Evolutionary conservation across 164 flowering plant species (phyloP).

Genomic region (Berberis vulgaris): DNA sequence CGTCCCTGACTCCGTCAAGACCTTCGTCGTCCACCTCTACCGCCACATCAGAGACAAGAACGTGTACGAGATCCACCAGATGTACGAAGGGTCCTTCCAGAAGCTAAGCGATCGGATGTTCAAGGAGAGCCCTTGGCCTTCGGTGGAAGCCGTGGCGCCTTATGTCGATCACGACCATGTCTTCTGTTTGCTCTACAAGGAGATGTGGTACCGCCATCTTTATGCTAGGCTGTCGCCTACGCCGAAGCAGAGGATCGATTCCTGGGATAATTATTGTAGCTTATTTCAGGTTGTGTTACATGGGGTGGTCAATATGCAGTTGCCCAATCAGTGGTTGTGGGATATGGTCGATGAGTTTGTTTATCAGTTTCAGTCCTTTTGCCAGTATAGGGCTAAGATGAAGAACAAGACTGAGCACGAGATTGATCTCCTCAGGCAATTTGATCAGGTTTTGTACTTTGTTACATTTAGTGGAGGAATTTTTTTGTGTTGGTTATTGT

Average conservation of each 20-base stretch:
- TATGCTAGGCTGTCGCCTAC: conserved; percentile 78
- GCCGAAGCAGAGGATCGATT: conserved; percentile 71
- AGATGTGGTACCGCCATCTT: conserved; percentile 96
- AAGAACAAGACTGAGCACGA: conserved; percentile 91
- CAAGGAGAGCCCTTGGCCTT: conserved; percentile 93
- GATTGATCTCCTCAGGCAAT: conserved; percentile 65
- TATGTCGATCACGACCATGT: conserved; percentile 93
- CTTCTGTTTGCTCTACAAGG: conserved; percentile 84
- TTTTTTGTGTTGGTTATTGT: background rate
- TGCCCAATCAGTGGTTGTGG: conserved; percentile 99
- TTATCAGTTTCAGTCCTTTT: conserved; percentile 93
- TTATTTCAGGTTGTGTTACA: conserved; percentile 86
- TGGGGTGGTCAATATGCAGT: conserved; percentile 93
- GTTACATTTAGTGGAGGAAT: too few relatives aligned
- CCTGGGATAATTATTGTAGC: conserved; percentile 91
- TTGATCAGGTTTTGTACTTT: conserved; percentile 45
- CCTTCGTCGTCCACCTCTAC: conserved; percentile 91
- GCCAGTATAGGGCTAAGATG: conserved; percentile 95
- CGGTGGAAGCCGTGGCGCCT: conserved; percentile 77
- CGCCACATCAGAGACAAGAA: conserved; percentile 95
- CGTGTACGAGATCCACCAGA: conserved; percentile 94
- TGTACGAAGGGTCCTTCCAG: conserved; percentile 92
- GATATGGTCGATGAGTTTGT: conserved; percentile 99
- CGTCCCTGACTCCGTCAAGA: conserved; percentile 92
- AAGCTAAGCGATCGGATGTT: conserved; percentile 70